Conservation (phyloP, 352 stramenopile genomes). For the Globisporangium alternatum region DNA sequence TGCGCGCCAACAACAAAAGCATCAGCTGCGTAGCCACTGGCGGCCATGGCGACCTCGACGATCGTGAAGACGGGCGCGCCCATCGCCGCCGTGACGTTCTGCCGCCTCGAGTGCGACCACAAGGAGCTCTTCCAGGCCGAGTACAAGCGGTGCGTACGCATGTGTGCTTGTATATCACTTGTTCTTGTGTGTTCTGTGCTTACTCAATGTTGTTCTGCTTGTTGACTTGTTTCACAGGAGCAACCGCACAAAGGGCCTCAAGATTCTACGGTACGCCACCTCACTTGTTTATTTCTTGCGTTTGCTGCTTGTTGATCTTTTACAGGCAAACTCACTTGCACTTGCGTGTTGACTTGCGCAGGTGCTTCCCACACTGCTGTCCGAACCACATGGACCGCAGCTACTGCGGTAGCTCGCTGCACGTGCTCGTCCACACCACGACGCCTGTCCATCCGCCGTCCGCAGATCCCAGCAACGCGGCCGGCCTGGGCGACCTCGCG, state of each 20-base stretch:
- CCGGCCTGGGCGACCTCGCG: conserved; percentile 21
- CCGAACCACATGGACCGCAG: conserved; percentile 33
- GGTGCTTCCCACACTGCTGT: conserved; percentile 41
- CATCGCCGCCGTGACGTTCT: conserved; percentile 42
- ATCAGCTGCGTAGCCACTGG: background rate
- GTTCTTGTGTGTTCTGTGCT: background rate
- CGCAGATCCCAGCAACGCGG: background rate
- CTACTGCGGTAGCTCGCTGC: conserved; percentile 32
- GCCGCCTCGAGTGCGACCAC: conserved; percentile 61
- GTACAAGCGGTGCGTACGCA: conserved; percentile 51
- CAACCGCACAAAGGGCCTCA: conserved; percentile 71
- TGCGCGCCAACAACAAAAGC: background rate
- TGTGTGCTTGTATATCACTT: background rate
- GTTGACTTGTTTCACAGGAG: conserved; percentile 25
- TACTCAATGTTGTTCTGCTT: background rate
- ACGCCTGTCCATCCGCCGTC: background rate
- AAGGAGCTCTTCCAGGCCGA: conserved; percentile 56
- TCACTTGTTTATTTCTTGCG: background rate
- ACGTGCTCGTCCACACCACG: conserved; percentile 20
- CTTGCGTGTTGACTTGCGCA: background rate
- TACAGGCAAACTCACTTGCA: background rate
- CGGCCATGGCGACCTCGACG: conserved; percentile 1
- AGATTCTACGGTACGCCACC: conserved; percentile 46
- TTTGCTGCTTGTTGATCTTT: background rate
- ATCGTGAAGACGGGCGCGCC: conserved; percentile 9